phyloP scores from a whole-genome alignment of 805 yeast genomes.

The Yarrowia bubula region DNA sequence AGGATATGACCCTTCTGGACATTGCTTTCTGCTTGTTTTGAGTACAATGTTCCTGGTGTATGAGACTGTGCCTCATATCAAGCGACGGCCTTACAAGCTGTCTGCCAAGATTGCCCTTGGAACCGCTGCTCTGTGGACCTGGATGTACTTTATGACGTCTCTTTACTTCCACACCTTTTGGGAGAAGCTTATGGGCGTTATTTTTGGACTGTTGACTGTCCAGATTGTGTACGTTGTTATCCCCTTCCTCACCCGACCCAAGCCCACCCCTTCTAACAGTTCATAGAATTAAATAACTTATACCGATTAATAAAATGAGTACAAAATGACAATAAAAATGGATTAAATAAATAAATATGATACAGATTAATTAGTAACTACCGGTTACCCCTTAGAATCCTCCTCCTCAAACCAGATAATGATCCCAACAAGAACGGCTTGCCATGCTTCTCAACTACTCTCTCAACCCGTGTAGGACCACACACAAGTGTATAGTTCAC shows the following conservation, averaged over 20 bases:
- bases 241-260: conserved; percentile 25
- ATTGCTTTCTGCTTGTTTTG: conserved; percentile 73
- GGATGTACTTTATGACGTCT: conserved; percentile 83
- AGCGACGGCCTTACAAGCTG: conserved; percentile 28
- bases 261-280: conserved; percentile 5
- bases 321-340: too few species aligned
- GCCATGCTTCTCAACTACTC: background rate
- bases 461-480: background rate
- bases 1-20: conserved; percentile 97
- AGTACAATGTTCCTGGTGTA: conserved; percentile 63
- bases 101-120: conserved; percentile 37
- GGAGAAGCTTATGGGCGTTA: conserved; percentile 72
- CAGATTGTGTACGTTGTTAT: conserved; percentile 44
- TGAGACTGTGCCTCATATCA: conserved; percentile 50
- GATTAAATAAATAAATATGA: too few species aligned
- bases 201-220: conserved; percentile 58
- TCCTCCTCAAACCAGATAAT: background rate
- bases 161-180: conserved; percentile 76
- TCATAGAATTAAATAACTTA: conserved; percentile 17
- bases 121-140: conserved; percentile 63
- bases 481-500: background rate
- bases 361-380: too few species aligned
- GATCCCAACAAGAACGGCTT: background rate
- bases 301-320: too few species aligned
- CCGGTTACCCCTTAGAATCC: background rate